Evolutionary conservation across 2,329 filamentous ascomycete species (phyloP).

Genomic region (Sporothrix euskadiensis): DNA sequence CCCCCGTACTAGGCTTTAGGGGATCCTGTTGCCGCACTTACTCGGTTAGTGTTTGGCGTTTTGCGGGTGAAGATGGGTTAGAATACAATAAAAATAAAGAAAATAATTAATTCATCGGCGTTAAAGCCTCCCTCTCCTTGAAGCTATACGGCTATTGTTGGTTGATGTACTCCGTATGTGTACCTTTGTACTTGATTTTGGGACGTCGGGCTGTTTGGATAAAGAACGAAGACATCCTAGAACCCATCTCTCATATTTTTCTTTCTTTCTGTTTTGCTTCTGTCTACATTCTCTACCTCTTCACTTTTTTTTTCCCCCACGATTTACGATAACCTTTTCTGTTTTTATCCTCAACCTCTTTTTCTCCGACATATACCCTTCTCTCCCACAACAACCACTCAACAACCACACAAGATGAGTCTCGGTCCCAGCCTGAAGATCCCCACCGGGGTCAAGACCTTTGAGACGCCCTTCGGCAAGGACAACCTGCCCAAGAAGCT

Average conservation of each 20-base stretch:
- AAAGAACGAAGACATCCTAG: background rate
- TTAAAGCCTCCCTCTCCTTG: background rate
- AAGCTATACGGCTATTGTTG: background rate
- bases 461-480: conserved; percentile 36
- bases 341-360: background rate
- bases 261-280: background rate
- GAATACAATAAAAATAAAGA: background rate
- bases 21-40: background rate
- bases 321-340: background rate
- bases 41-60: conserved; percentile 22
- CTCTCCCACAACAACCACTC: background rate
- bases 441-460: conserved; percentile 22
- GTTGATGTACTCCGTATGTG: background rate
- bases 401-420: conserved; percentile 35
- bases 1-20: conserved; percentile 9
- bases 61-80: background rate
- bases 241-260: background rate
- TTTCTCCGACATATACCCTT: background rate
- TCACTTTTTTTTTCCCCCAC: background rate
- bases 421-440: conserved; percentile 35
- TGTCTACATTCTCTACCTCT: background rate
- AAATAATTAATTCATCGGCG: conserved; percentile 10
- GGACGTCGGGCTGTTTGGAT: background rate
- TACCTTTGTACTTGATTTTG: background rate
- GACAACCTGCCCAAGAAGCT: conserved; percentile 42